Evolutionary conservation across 2,329 filamentous ascomycete species (phyloP).

Genomic region (Verticillium zaregamsianum): DNA sequence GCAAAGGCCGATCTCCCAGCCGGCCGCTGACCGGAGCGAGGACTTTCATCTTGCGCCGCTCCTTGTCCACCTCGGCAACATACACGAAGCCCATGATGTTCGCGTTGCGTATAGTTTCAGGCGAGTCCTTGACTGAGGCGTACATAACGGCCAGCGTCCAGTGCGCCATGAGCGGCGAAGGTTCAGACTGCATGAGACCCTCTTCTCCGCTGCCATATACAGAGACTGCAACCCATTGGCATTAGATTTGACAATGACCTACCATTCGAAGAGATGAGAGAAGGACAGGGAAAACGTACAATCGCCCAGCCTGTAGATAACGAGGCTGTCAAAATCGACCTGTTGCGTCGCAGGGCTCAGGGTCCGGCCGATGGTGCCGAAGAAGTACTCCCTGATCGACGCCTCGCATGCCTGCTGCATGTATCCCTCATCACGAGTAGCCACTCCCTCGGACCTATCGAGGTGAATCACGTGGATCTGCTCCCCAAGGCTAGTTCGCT

Average conservation of each 20-base stretch:
- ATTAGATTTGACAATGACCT: not conserved
- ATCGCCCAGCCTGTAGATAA: constrained; percentile 67
- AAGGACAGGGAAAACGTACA: constrained; percentile 33
- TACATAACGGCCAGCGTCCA: constrained; percentile 83
- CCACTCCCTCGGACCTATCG: constrained; percentile 81
- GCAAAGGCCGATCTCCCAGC: constrained; percentile 72
- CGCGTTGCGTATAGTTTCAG: constrained; percentile 71
- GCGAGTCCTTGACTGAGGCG: constrained; percentile 63
- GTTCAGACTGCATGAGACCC: constrained; percentile 59
- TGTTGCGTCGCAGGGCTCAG: constrained; percentile 85
- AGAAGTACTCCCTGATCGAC: constrained; percentile 89
- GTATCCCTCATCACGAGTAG: constrained; percentile 68
- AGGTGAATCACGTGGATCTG: constrained; percentile 71
- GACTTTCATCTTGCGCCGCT: constrained; percentile 74
- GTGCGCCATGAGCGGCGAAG: constrained; percentile 68
- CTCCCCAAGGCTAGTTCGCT: constrained; percentile 58
- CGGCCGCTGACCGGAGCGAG: constrained; percentile 80
- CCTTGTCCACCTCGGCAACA: constrained; percentile 85
- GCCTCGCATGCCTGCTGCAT: constrained; percentile 71
- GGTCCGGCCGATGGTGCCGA: constrained; percentile 71
- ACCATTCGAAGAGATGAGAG: not conserved
- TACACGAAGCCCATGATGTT: constrained; percentile 91
- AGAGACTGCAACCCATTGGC: constrained; percentile 16
- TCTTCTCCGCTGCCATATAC: constrained; percentile 25
- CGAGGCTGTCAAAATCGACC: constrained; percentile 70